A percentile compares a stretch with the other conserved stretches of the same genome.
phyloP scores from a whole-genome alignment of 352 stramenopile genomes.

The Globisporangium barbulae region DNA sequence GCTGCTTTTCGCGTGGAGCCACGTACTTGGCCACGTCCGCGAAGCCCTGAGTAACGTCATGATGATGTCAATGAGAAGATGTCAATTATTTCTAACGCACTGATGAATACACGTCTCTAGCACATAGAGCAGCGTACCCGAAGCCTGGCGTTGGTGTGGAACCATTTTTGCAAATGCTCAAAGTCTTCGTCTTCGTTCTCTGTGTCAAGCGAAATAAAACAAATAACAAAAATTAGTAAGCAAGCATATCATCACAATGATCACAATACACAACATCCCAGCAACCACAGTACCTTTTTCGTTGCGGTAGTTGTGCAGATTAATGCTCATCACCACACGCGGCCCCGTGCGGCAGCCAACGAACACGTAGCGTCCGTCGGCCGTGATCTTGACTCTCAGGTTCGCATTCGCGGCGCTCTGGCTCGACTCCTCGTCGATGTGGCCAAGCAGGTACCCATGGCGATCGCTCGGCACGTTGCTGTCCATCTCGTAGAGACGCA shows the following conservation, averaged over 20 bases:
- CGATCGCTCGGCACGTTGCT: conserved; percentile 79
- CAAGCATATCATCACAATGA: neutral
- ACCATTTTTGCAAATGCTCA: conserved; percentile 79
- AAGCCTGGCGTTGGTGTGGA: conserved; percentile 49
- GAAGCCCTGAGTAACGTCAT: conserved; percentile 50
- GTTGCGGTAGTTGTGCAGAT: conserved; percentile 76
- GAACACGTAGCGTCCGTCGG: conserved; percentile 79
- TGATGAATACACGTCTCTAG: neutral
- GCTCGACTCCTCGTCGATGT: conserved; percentile 76
- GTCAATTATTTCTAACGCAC: neutral
- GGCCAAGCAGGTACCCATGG: conserved; percentile 72
- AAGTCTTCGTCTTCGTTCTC: conserved; percentile 78
- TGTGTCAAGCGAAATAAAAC: conserved; percentile 18
- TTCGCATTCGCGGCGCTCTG: conserved; percentile 44
- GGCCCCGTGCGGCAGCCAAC: conserved; percentile 65
- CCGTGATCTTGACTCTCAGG: conserved; percentile 73
- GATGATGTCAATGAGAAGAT: conserved; percentile 6
- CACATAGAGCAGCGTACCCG: conserved; percentile 35
- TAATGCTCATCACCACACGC: conserved; percentile 79
- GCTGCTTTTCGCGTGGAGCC: conserved; percentile 4
- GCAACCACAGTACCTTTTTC: conserved; percentile 54
- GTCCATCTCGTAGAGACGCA: conserved; percentile 84
- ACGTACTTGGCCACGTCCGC: conserved; percentile 59
- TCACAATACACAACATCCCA: neutral
- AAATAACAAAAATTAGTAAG: conserved; percentile 8